Base-by-base conservation (phyloP, 805 yeast species). In the Teunomyces atbi region DNA sequence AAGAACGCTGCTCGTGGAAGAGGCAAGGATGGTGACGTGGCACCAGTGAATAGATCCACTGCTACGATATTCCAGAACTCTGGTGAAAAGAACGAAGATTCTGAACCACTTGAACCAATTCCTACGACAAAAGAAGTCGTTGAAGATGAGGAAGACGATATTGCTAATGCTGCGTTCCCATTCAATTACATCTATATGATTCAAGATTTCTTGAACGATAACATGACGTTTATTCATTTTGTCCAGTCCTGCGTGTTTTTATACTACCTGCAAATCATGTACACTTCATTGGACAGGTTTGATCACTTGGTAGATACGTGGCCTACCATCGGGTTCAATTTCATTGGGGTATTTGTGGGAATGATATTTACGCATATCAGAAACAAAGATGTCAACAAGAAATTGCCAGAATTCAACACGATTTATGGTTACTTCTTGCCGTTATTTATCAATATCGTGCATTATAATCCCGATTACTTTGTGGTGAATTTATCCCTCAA, bases 151-250 rank as follows among this genome's bases (percentile, higher is more conserved):
- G 49, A 40, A 12, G 56, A 48, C 21, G 56, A 52, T 28, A 46
- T 39, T 29, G 45, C 43, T 6, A 38, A 50, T 19, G 49, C 50
- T 5, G 20, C 44, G 3, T 43, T 47, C 26, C 32, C 45, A 5
- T 11, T 45, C 15, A 48, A 45, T 20, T 34, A 46, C 20, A 47
- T 71, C 16, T 71, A 56, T 51, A 51, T 54, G 11, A 49, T 59
- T 13, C 77, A 73, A 48, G 77, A 73, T 45, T 69, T 64, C 44
- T 53, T 71, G 37, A 71, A 71, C 46, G 68, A 61, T 4, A 53
- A 65, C 30, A 48, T 72, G 57, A 55, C 56, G 11, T 53, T 64
- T 30, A 40, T 60, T n/a, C 63, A 57, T 37, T 63, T 65, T 43
- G 59, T 65, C 6, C 73, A 73, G 50, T 8, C 68, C 32, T 49